Evolutionary conservation across 2,329 filamentous ascomycete species (phyloP), one percentile per base, ranked within the genome.

Genomic region (Ophiocordyceps sinensis): DNA sequence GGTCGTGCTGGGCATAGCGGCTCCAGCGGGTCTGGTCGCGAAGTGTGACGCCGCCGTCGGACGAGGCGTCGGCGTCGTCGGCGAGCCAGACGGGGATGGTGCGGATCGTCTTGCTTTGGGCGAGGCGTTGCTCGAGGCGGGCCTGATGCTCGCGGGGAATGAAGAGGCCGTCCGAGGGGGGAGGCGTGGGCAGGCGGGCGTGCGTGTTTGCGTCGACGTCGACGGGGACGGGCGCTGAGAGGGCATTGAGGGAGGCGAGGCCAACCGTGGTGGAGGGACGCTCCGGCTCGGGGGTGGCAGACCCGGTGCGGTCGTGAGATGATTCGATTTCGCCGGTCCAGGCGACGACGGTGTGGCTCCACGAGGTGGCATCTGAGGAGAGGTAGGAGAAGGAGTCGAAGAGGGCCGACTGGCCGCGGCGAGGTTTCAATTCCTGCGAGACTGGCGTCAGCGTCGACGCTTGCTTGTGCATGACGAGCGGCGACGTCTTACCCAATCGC

Each of bases 321-420:
- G 61, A 64, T 43, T 79, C 75, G 44, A 89, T 82, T 60, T 96
- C 89, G 44, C 89, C 89, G 3, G 89, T 94, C 89, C 89, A 96
- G 37, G 86, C 88, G 41, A 96, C 84, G 6, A 95, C 74, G 1
- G 81, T 91, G 64, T 95, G 89, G 52, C 87, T 85, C 88, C 88
- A 96, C 17, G 82, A 79, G 2, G 82, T 80, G 36, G 82, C 73
- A 42, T 82, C 71, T n/a, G 87, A 93, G 4, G 87, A 85, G 36
- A 96, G 77, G 61, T 93, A 81, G 42, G 81, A 76, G 54, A 96
- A 87, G 10, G 87, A 88, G 59, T 95, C 87, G 62, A 93, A 93
- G 29, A 96, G 73, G 14, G 89, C 87, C 12, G 89, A 95, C 44
- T 88, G 89, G 42, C 89, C 89, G 45, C 82, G 82, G 23, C 88